Evolutionary conservation across 208 protist genomes (phyloP).

Genomic region (Leishmania martiniquensis): DNA sequence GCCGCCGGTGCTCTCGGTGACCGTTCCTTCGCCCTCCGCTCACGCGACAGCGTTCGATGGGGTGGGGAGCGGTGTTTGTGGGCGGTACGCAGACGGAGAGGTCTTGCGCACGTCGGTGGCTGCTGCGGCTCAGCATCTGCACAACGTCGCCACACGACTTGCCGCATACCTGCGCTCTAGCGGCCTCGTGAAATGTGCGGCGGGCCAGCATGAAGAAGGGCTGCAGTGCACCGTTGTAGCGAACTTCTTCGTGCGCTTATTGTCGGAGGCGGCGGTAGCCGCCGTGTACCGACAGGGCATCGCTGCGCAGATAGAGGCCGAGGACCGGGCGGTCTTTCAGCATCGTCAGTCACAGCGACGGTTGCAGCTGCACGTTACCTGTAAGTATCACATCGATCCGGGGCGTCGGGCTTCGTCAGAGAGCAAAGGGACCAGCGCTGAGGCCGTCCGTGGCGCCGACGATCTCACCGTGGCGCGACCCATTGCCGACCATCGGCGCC

Average conservation of each 20-base stretch:
- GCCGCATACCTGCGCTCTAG: conserved; percentile 20
- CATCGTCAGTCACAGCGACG: conserved; percentile 13
- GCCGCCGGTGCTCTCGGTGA: conserved; percentile 9
- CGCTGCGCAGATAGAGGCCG: conserved; percentile 23
- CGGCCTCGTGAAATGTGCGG: background rate
- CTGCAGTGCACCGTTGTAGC: conserved; percentile 5
- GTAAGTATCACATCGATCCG: too few species aligned
- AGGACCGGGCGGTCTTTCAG: conserved; percentile 32
- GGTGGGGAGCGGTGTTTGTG: conserved; percentile 7
- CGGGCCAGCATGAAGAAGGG: background rate
- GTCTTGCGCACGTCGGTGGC: background rate
- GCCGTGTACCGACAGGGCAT: conserved; percentile 51
- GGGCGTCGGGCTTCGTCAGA: background rate
- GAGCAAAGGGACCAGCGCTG: background rate
- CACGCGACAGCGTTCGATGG: background rate
- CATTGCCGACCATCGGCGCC: conserved; percentile 22
- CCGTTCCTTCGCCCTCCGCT: background rate
- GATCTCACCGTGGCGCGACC: conserved; percentile 13
- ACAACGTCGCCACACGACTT: conserved; percentile 11
- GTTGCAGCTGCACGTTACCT: conserved; percentile 9
- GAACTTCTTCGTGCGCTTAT: conserved; percentile 23
- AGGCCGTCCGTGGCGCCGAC: background rate
- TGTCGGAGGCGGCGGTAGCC: conserved; percentile 51
- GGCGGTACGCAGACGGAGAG: conserved; percentile 18
- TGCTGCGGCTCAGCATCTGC: conserved; percentile 16